A percentile compares a stretch with the other conserved stretches of the same genome.
These are phyloP conservation scores for Flaveria brownii DNA, from an alignment of 129 eudicot genomes.

Conservation along the genomic window DNA sequence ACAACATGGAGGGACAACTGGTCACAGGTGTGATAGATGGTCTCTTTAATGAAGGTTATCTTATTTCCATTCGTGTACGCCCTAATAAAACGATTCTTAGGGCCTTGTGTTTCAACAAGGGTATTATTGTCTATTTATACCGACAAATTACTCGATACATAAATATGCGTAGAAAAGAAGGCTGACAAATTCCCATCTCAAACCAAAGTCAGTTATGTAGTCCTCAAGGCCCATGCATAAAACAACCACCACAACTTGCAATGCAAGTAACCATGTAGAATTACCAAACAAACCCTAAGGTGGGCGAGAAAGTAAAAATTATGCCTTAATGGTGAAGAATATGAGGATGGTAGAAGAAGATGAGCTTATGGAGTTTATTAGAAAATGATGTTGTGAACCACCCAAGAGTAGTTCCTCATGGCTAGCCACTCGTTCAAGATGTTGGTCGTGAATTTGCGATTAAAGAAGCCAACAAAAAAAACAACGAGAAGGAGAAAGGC, in stretches of 20 bases:
- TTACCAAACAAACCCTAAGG: conserved; percentile 38
- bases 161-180: conserved; percentile 51
- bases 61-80: conserved; percentile 44
- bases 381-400: too few relatives aligned
- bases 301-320: conserved; percentile 30
- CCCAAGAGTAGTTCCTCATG: too few relatives aligned
- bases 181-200: conserved; percentile 38
- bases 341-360: conserved; percentile 65
- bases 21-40: too few relatives aligned
- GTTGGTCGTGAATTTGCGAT: conserved; percentile 5
- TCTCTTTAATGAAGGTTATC: too few relatives aligned
- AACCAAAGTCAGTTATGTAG: conserved; percentile 29
- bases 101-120: conserved; percentile 72
- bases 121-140: conserved; percentile 48
- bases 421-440: conserved; percentile 40
- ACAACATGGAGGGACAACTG: too few relatives aligned
- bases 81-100: conserved; percentile 42
- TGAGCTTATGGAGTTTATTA: conserved; percentile 54
- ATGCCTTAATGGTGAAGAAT: too few relatives aligned
- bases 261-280: conserved; percentile 23
- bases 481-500: conserved; percentile 7
- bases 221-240: conserved; percentile 16
- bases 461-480: not conserved
- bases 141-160: conserved; percentile 59
- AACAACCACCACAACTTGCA: conserved; percentile 19